Evolutionary conservation across 2,329 filamentous ascomycete species (phyloP), one percentile per base, ranked within the genome.

Genomic region (Capronia coronata): DNA sequence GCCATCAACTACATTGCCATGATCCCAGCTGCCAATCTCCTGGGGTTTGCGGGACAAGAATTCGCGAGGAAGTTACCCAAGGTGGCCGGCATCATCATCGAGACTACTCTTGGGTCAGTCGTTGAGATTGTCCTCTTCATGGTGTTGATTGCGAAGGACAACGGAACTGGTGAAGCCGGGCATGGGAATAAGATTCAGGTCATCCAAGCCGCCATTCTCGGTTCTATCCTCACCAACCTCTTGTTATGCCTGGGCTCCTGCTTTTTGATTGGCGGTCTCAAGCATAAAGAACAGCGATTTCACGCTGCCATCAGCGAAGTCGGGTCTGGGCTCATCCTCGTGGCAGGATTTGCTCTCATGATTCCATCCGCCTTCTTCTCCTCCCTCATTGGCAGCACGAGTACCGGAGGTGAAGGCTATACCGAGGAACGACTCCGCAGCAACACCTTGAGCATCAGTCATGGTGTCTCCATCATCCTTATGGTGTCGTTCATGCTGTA

Each of bases 121-220:
- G 86, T 93, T 45, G 87, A 94, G 64, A 83, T 94, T 49, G 78
- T 94, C 40, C 71, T 94, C 23, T 93, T 94, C 68, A 84, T 91
- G 72, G 78, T 90, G 2, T 70, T 94, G 38, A 74, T 93, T 40
- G 44, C 43, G 19, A 75, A 70, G 72, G 65, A 82, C 25, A 62
- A 67, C 30, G 55, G 47, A 11, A 51, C 48, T 2, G 56, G 52
- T 23, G 19, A 49, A 16, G 60, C 47, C 11, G 52, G 53, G 2
- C 42, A 65, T 9, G 69, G 69, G n/a, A 63, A 66, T 35, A 54
- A 68, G 23, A 68, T 84, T 52, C 74, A 76, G n/a, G 85, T 93
- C 59, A 87, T 94, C 59, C 80, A 87, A 63, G 86, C 86, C 46
- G 87, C 88, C 21, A 90, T 94, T 48, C 70, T 94, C 0, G 87